Evolutionary conservation across 768 basidiomycete species (phyloP).

Genomic region (Candolleomyces eurysporus): DNA sequence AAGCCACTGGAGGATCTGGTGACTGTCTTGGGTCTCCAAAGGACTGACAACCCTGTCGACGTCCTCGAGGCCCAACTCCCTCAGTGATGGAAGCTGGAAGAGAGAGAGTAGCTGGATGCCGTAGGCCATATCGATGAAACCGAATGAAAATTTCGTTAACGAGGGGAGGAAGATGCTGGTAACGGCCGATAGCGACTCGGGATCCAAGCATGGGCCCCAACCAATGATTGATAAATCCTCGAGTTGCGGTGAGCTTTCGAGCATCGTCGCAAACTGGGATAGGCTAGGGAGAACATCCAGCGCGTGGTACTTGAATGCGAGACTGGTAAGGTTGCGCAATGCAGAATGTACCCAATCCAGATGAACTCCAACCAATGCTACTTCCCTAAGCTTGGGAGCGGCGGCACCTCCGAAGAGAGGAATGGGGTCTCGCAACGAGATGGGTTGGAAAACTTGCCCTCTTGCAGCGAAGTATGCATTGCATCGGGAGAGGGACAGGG

Average conservation of each 20-base stretch:
- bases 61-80: constrained; percentile 43
- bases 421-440: constrained; percentile 34
- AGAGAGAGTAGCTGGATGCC: constrained; percentile 22
- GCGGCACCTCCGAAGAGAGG: constrained; percentile 43
- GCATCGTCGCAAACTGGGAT: constrained; percentile 41
- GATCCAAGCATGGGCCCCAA: constrained; percentile 41
- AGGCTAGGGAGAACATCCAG: constrained; percentile 54
- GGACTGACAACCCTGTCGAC: constrained; percentile 38
- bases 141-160: constrained; percentile 39
- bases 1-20: constrained; percentile 35
- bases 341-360: constrained; percentile 47
- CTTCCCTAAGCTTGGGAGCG: constrained; percentile 29
- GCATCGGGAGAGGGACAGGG: constrained; percentile 49
- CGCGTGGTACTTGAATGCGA: constrained; percentile 58
- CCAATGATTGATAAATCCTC: constrained; percentile 47
- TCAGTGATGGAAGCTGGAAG: constrained; percentile 33
- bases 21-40: constrained; percentile 30
- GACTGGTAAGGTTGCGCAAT: constrained; percentile 39
- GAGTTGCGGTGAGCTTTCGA: constrained; percentile 41
- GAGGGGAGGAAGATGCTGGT: constrained; percentile 30
- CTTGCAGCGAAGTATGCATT: constrained; percentile 53
- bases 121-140: constrained; percentile 23
- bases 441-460: constrained; percentile 45
- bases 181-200: background rate
- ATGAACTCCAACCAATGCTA: constrained; percentile 57